Evolutionary conservation across 805 yeast species (phyloP).

Genomic region (Suhomyces xylopsoci): DNA sequence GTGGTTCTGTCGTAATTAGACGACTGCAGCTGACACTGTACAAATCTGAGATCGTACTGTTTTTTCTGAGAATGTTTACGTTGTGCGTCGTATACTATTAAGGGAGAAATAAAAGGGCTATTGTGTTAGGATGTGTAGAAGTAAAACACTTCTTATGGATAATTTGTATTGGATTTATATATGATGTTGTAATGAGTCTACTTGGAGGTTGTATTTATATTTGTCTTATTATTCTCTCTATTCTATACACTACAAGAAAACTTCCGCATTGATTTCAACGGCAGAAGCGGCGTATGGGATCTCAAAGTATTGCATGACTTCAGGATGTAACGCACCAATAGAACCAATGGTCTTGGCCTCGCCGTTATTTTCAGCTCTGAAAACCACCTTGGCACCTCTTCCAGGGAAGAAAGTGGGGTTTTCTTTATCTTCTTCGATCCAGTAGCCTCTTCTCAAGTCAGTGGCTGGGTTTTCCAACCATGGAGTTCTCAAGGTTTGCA

Average conservation of each 20-base stretch:
- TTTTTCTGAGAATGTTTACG: too few species aligned
- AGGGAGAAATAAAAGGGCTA: too few species aligned
- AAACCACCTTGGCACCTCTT: conserved; percentile 87
- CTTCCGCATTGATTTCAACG: conserved; percentile 87
- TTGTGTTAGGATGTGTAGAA: too few species aligned
- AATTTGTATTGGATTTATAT: too few species aligned
- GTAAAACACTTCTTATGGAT: too few species aligned
- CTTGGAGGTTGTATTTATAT: too few species aligned
- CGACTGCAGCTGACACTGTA: not conserved
- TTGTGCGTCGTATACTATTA: too few species aligned
- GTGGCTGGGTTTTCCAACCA: conserved; percentile 63
- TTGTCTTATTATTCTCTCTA: too few species aligned
- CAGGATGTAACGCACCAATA: conserved; percentile 94
- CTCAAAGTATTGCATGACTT: conserved; percentile 80
- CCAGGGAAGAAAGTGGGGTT: conserved; percentile 90
- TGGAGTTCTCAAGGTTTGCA: conserved; percentile 91
- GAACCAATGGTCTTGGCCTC: conserved; percentile 66
- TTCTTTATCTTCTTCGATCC: conserved; percentile 71
- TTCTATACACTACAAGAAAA: conserved; percentile 54
- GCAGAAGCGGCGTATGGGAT: conserved; percentile 90
- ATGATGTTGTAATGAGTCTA: too few species aligned
- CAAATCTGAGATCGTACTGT: not conserved
- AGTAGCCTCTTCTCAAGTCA: conserved; percentile 67
- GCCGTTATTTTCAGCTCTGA: conserved; percentile 61
- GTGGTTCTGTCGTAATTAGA: not conserved